A percentile compares a stretch with the other conserved stretches of the same genome.
phyloP scores from a whole-genome alignment of 1,139 yeast genomes.

The Protomyces lactucae-debilis region DNA sequence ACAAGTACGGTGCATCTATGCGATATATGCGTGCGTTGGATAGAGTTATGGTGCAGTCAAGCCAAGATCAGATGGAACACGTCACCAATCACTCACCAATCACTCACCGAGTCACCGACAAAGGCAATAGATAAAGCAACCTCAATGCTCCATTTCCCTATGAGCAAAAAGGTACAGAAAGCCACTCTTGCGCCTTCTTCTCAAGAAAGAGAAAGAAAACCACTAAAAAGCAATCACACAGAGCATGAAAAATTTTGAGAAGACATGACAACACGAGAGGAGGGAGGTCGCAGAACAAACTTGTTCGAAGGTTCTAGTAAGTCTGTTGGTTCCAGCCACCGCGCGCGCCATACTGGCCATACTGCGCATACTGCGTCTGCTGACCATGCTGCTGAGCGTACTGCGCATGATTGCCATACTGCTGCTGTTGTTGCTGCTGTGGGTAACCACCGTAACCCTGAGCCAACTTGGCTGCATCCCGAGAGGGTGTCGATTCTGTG shows the following conservation, averaged over 20 bases:
- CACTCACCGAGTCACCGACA: background rate
- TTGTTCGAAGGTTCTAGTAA: background rate
- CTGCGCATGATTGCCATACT: slow-evolving; percentile 6
- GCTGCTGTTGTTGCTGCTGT: slow-evolving; percentile 1
- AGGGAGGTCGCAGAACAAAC: too few species aligned
- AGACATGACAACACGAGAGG: too few species aligned
- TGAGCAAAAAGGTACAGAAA: background rate
- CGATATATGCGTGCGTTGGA: too few species aligned
- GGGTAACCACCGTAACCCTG: slow-evolving; percentile 3
- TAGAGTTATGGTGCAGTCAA: background rate
- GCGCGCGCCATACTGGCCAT: slow-evolving; percentile 13
- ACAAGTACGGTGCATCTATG: too few species aligned
- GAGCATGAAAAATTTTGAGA: too few species aligned
- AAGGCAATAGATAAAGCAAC: background rate
- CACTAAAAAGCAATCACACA: background rate
- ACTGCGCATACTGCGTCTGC: slow-evolving; percentile 19
- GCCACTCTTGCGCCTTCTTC: background rate
- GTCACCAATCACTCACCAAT: background rate
- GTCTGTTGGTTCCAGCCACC: slow-evolving; percentile 4
- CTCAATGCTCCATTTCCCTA: background rate
- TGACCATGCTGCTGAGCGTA: background rate
- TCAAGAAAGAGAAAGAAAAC: background rate
- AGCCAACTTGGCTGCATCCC: slow-evolving; percentile 9
- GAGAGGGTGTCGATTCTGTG: slow-evolving; percentile 2
- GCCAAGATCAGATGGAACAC: background rate